phyloP scores from a whole-genome alignment of 2,329 filamentous ascomycete genomes.

The Aspergillus sp. region DNA sequence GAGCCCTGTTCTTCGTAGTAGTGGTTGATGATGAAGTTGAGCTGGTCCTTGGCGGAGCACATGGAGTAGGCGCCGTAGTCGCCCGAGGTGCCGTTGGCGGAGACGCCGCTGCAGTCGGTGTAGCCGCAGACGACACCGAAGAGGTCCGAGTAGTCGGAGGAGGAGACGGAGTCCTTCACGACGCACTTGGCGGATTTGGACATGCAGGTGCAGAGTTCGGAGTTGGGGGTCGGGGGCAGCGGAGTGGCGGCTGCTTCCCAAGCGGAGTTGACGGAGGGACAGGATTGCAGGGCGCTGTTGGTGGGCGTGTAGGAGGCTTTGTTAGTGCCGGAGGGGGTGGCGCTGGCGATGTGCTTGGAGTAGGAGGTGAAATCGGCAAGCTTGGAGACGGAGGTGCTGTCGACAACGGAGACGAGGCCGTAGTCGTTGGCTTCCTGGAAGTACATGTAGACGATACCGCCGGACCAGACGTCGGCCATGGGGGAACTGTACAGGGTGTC shows the following conservation, averaged over 20 bases:
- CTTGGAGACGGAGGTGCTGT: conserved; percentile 54
- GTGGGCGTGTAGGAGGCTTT: conserved; percentile 62
- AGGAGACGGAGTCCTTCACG: conserved; percentile 41
- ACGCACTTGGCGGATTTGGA: conserved; percentile 62
- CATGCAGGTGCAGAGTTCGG: conserved; percentile 77
- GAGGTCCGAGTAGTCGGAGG: conserved; percentile 40
- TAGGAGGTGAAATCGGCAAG: conserved; percentile 68
- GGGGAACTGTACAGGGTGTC: conserved; percentile 65
- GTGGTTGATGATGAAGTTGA: conserved; percentile 39
- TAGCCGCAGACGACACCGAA: conserved; percentile 50
- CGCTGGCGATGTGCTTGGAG: conserved; percentile 59
- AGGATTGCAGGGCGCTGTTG: conserved; percentile 60
- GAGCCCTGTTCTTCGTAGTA: conserved; percentile 38
- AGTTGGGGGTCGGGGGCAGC: conserved; percentile 75
- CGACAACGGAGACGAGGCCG: conserved; percentile 46
- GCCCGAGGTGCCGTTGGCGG: conserved; percentile 34
- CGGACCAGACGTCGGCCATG: conserved; percentile 82
- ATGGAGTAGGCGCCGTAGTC: conserved; percentile 42
- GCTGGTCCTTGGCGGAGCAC: conserved; percentile 37
- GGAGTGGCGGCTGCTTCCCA: conserved; percentile 60
- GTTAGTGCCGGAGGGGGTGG: conserved; percentile 58
- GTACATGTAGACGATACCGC: conserved; percentile 97
- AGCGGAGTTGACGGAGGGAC: conserved; percentile 56
- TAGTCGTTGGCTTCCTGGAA: conserved; percentile 75
- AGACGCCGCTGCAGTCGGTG: conserved; percentile 34